phyloP scores from a whole-genome alignment of 2,329 filamentous ascomycete genomes.

The Simplicillium aogashimaense region DNA sequence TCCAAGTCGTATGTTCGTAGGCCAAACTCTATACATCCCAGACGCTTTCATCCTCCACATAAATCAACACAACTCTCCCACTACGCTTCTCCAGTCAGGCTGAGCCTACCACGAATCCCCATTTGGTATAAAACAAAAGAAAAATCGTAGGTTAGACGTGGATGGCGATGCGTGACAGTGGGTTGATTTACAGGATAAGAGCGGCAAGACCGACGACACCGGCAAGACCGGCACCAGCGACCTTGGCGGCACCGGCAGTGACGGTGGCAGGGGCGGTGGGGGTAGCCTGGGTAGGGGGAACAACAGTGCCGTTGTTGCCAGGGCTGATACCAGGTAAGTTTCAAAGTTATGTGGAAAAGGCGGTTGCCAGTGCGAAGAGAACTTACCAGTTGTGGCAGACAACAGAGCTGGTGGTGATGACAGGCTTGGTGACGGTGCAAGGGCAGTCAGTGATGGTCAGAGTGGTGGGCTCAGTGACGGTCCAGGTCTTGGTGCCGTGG shows the following conservation, averaged over 20 bases:
- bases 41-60: constrained; percentile 13
- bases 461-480: constrained; percentile 58
- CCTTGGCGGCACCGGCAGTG: constrained; percentile 47
- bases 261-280: constrained; percentile 16
- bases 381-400: constrained; percentile 45
- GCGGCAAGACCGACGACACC: constrained; percentile 51
- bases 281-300: constrained; percentile 17
- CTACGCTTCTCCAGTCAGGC: constrained; percentile 24
- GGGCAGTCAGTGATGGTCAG: constrained; percentile 64
- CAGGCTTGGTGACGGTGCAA: constrained; percentile 55
- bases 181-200: constrained; percentile 44
- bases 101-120: constrained; percentile 25
- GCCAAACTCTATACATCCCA: constrained; percentile 25
- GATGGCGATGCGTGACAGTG: constrained; percentile 21
- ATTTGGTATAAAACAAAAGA: constrained; percentile 28
- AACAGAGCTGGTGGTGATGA: constrained; percentile 40
- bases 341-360: constrained; percentile 1
- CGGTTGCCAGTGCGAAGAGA: not conserved
- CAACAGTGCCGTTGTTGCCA: constrained; percentile 25
- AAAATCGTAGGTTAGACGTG: constrained; percentile 28
- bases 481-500: constrained; percentile 58
- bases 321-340: constrained; percentile 17
- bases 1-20: constrained; percentile 25
- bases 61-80: constrained; percentile 19
- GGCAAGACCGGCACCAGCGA: constrained; percentile 42